Evolutionary conservation across 306 rosid species (phyloP), one percentile per base, ranked within the genome.

Genomic region (Citrullus colocynthis): DNA sequence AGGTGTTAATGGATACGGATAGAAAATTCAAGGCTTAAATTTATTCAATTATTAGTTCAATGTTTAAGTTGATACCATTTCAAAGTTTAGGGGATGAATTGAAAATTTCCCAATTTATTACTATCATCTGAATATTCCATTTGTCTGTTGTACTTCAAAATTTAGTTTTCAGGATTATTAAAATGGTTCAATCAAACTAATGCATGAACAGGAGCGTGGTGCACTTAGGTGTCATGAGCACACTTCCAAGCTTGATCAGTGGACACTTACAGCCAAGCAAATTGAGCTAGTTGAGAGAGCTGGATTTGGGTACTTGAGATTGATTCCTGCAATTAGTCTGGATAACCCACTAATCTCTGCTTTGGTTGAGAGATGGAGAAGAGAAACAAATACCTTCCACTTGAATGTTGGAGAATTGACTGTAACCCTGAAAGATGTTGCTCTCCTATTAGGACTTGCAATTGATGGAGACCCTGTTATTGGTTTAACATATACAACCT

Each of bases 221-320:
- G 99, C 98, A 7, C 99, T 96, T 72, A 85, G 99, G 88, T 96
- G 99, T 83, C 99, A 96, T 4, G 99, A 96, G 69, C 99, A 96
- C 85, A 92, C 99, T 75, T 92, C 99, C 44, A 96, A 92, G 85
- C 97, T 96, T 55, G 99, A 92, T 81, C 99, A 96, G 78, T 96
- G 99, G 99, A 75, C 89, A 39, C 98, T 96, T 61, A 91, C 87
- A 1, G 75, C 79, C 37, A 86, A 79, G 83, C 99, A 96, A 85
- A 30, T 87, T 76, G 98, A 91, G 81, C 80, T 96, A 82, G 98
- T 96, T 21, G 93, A 91, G 70, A 87, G 80, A 79, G 98, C 99
- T 51, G 99, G 99, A 65, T 96, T 96, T 78, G 93, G 97, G 58
- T 92, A 81, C 83, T 85, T 96, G 79, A 88, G 93, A 84, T 86